phyloP scores from a whole-genome alignment of 768 basidiomycete genomes.

The Tephrocybe sp. region DNA sequence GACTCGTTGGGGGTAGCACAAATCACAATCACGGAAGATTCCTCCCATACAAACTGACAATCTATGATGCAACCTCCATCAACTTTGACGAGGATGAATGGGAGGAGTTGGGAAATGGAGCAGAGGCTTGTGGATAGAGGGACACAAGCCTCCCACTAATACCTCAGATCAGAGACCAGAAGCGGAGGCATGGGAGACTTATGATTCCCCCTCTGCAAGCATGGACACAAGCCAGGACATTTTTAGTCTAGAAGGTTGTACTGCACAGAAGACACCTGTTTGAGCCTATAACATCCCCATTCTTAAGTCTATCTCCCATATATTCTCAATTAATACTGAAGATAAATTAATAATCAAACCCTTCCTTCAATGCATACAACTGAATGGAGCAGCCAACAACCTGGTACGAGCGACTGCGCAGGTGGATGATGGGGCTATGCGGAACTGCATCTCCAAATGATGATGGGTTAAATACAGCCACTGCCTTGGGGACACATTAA shows the following conservation, averaged over 20 bases:
- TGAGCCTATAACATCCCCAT: constrained; percentile 1
- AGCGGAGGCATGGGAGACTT: no score
- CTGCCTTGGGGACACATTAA: background rate
- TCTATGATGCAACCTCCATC: background rate
- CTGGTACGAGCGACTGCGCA: background rate
- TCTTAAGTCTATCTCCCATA: background rate
- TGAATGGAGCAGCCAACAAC: background rate
- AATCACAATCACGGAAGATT: background rate
- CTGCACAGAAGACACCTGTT: background rate
- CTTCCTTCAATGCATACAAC: background rate
- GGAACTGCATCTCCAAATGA: background rate
- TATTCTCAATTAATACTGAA: background rate
- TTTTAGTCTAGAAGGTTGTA: background rate
- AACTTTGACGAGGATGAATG: background rate
- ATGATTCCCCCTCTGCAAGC: no score
- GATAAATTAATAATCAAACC: background rate
- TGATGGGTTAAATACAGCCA: background rate
- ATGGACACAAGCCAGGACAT: background rate
- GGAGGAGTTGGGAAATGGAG: background rate
- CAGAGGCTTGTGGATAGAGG: background rate
- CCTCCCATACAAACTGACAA: background rate
- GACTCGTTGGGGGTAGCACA: background rate
- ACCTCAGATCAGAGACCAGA: background rate
- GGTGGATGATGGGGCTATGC: background rate
- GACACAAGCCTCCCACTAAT: background rate